These are phyloP conservation scores for Meyerozyma guilliermondii DNA, from an alignment of 1,139 yeast species.

Conservation along the genomic window DNA sequence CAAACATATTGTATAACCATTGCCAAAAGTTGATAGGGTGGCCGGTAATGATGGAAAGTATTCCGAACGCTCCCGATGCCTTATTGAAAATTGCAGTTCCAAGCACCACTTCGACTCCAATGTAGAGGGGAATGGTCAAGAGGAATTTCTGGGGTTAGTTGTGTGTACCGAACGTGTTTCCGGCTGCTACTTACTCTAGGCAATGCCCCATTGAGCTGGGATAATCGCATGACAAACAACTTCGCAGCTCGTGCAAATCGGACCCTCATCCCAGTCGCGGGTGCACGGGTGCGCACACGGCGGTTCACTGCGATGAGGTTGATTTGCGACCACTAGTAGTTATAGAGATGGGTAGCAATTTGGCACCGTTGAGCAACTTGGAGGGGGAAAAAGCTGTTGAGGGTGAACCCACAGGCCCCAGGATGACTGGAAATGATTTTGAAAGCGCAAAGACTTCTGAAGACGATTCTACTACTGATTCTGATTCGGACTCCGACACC, in stretches of 20 bases:
- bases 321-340: neutral
- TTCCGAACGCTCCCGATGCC: constrained; percentile 85
- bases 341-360: neutral
- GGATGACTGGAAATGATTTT: neutral
- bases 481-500: constrained; percentile 6
- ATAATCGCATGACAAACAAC: constrained; percentile 2
- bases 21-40: constrained; percentile 82
- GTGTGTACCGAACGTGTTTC: neutral
- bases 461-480: neutral
- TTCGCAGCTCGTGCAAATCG: neutral
- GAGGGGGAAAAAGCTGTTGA: neutral
- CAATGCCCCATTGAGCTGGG: constrained; percentile 7
- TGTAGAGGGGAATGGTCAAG: constrained; percentile 66
- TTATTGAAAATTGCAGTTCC: constrained; percentile 80
- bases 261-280: neutral
- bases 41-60: constrained; percentile 81
- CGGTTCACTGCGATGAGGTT: neutral
- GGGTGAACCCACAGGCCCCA: neutral
- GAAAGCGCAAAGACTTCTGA: neutral
- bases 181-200: constrained; percentile 7
- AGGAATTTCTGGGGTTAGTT: constrained; percentile 41
- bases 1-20: constrained; percentile 72
- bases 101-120: constrained; percentile 83
- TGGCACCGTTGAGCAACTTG: neutral
- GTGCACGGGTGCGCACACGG: neutral